These are phyloP conservation scores for Drechslera avenae DNA, from an alignment of 2,329 filamentous ascomycete species.

Conservation along the genomic window DNA sequence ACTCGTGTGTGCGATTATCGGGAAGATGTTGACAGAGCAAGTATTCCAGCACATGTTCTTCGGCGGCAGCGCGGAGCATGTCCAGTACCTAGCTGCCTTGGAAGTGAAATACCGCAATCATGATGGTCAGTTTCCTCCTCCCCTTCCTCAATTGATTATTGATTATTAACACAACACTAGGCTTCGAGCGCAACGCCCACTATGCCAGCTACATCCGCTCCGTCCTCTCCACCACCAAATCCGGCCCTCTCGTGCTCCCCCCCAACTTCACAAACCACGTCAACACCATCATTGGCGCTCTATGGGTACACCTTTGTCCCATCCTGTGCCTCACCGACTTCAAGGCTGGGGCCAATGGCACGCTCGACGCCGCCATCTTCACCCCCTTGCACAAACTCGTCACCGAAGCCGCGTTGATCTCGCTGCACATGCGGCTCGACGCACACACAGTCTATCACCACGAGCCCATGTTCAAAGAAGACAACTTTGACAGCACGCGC, in stretches of 20 bases:
- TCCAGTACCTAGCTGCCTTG: neutral
- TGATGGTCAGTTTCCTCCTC: conserved; percentile 29
- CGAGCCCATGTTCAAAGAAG: conserved; percentile 34
- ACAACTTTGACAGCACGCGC: conserved; percentile 12
- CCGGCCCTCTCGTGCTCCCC: conserved; percentile 13
- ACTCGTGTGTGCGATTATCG: conserved; percentile 34
- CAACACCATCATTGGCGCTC: conserved; percentile 17
- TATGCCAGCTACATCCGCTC: conserved; percentile 18
- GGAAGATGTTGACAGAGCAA: conserved; percentile 40
- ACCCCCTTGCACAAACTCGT: conserved; percentile 17
- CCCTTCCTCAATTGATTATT: neutral
- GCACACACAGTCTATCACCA: conserved; percentile 37
- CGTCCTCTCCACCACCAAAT: neutral
- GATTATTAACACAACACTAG: conserved; percentile 5
- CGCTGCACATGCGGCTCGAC: conserved; percentile 33
- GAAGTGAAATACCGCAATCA: conserved; percentile 16
- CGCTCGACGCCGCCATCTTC: neutral
- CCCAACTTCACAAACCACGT: conserved; percentile 31
- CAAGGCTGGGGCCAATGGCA: too few relatives aligned
- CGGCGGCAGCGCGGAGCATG: conserved; percentile 17
- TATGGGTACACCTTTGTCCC: conserved; percentile 31
- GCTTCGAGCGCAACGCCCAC: conserved; percentile 25
- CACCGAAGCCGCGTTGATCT: conserved; percentile 27
- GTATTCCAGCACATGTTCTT: conserved; percentile 37
- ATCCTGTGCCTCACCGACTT: conserved; percentile 16